These are phyloP conservation scores for Aphanomyces euteiches DNA, from an alignment of 352 stramenopile species.

Conservation along the genomic window DNA sequence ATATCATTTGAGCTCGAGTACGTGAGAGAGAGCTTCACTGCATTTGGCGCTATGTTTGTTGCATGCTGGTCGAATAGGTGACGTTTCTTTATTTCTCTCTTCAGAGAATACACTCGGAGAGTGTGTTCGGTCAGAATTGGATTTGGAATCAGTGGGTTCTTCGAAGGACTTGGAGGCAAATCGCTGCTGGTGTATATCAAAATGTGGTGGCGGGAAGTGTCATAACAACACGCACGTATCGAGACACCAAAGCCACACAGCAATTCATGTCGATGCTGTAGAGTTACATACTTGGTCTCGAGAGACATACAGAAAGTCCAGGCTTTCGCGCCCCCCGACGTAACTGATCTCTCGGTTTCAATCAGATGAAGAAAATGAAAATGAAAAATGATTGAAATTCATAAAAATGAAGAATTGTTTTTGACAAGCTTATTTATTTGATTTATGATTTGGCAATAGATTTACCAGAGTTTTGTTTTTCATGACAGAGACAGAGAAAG, in stretches of 20 bases:
- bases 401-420: no score
- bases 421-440: no score
- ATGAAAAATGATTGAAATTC: no score
- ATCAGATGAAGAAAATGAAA: no score
- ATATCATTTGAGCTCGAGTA: conserved; percentile 39
- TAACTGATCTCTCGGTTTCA: no score
- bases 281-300: conserved; percentile 38
- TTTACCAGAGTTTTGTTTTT: no score
- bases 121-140: conserved; percentile 39
- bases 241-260: conserved; percentile 44
- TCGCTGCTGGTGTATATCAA: conserved; percentile 50
- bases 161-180: conserved; percentile 8
- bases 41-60: conserved; percentile 28
- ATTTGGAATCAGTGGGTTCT: conserved; percentile 23
- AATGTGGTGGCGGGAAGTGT: conserved; percentile 63
- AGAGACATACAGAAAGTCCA: no score
- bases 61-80: conserved; percentile 53
- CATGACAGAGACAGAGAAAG: no score
- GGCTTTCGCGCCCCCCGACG: no score
- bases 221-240: conserved; percentile 57
- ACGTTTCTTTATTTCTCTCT: conserved; percentile 57
- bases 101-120: conserved; percentile 67
- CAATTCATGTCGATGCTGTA: conserved; percentile 75
- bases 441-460: no score
- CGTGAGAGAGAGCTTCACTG: conserved; percentile 5